Evolutionary conservation across 2,329 filamentous ascomycete species (phyloP), one percentile per base, ranked within the genome.

Genomic region (Colletotrichum destructivum): DNA sequence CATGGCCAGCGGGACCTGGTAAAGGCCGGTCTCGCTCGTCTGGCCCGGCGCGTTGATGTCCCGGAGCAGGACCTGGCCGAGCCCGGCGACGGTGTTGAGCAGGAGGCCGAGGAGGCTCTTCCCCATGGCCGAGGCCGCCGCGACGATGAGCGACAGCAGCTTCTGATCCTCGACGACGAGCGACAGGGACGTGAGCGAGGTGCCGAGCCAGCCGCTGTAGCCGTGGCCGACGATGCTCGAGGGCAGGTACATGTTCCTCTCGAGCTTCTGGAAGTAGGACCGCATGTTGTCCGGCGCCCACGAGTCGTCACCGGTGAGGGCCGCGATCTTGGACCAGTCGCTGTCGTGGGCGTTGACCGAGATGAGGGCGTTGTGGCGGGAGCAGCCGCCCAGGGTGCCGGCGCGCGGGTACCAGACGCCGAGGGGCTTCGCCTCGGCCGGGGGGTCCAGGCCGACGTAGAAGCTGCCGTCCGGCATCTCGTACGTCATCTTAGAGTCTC

Each of bases 201-300:
- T 35, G 12, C 46, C 61, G 7, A 89, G 81, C 87, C 87, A 90
- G 5, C 88, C 89, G 56, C 85, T 78, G 72, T 85, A 88, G 3
- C 89, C 88, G 73, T 90, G 88, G 12, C 79, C 57, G 6, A 83
- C 69, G 56, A 79, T 79, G 3, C 66, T 70, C 40, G 61, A 56
- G 0, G 83, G 79, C 3, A 89, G 79, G 77, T 91, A 89, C 46
- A 83, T 76, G 81, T 87, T 88, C 57, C 84, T 83, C 81, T 92
- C 90, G 11, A 92, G 77, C 75, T 84, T 86, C 75, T 83, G 77
- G 65, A 88, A 88, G 78, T 91, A 90, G 71, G 85, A 81, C 68
- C 89, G 83, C 89, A 92, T 92, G 71, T 88, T 89, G 7, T 82
- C 80, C 0, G 89, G 82, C 0, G 82, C 80, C 90, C 90, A 92